phyloP scores from a whole-genome alignment of 208 protist species.

The Balamuthia mandrillaris region DNA sequence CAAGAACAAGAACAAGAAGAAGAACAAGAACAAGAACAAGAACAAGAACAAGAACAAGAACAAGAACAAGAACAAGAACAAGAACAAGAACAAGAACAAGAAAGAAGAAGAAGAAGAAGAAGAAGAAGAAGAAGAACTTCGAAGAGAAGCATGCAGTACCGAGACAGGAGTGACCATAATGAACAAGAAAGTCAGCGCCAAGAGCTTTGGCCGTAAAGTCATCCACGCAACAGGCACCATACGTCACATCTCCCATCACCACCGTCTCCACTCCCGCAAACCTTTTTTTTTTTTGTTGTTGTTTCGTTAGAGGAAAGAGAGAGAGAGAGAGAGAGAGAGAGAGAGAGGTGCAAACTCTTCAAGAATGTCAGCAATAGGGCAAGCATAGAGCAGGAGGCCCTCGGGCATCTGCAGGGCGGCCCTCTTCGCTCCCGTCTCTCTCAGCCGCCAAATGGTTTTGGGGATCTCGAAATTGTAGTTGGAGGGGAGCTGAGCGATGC shows the following conservation, averaged over 20 bases:
- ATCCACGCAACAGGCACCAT: slow-evolving; percentile 98
- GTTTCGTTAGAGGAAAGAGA: too few relatives aligned
- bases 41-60: background rate
- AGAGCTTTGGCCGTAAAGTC: slow-evolving; percentile 92
- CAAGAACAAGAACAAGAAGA: too few relatives aligned
- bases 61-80: slow-evolving; percentile 2
- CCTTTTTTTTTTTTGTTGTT: background rate
- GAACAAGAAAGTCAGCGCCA: slow-evolving; percentile 95
- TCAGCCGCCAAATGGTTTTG: slow-evolving; percentile 93
- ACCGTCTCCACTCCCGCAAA: slow-evolving; percentile 85
- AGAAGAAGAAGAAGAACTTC: background rate
- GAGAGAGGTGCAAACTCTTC: slow-evolving; percentile 64
- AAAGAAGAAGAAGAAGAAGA: too few relatives aligned
- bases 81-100: background rate
- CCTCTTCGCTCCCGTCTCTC: slow-evolving; percentile 50
- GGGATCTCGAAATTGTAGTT: slow-evolving; percentile 99
- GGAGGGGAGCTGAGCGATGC: slow-evolving; percentile 72
- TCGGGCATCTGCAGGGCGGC: slow-evolving; percentile 98
- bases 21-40: too few relatives aligned
- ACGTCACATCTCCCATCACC: slow-evolving; percentile 98
- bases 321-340: background rate
- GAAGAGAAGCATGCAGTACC: background rate
- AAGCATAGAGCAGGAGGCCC: slow-evolving; percentile 94
- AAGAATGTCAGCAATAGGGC: slow-evolving; percentile 93
- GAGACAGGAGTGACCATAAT: slow-evolving; percentile 90